Evolutionary conservation across 1,139 yeast genomes (phyloP), one percentile per base, ranked within the genome.

Genomic region (Blastobotrys ciferrii): DNA sequence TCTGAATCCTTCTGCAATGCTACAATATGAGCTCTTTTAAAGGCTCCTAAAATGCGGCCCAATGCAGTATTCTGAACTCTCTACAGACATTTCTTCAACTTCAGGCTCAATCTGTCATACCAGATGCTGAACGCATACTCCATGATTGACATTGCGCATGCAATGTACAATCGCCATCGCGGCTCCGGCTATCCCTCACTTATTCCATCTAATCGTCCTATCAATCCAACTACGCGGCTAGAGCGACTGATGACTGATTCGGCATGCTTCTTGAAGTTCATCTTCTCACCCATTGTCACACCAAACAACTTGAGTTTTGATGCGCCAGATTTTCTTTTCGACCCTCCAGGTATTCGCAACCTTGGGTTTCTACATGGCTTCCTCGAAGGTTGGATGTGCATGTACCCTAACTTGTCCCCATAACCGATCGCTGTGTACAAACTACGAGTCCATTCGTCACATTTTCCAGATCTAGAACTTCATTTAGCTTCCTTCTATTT

Each of bases 401-500:
- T 23, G 28, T 23, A 23, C 9, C 28, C 28, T 23, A 23, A 23
- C 28, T 23, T 6, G 9, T 23, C 28, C 5, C 28, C 28, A 9
- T 23, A 23, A 23, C 9, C 28, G 28, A 23, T 5, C 9, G 28
- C 9, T 23, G 28, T 23, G 9, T 23, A 23, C 28, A 6, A 9
- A 23, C 28, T 23, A 23, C 28, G 28, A 5, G 28, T 23, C 28
- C 28, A 23, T 23, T 23, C 28, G 9, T 23, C 28, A 23, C 28
- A 9, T 9, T 9, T 23, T 23, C 13, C n/a, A n/a, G n/a, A n/a
- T 23, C 28, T 9, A 23, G 28, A 9, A 23, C 28, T 23, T 23
- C 28, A 23, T 23, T 23, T 23, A 45, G 46, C 18, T 32, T 40
- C 20, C 20, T 23, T 3, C 32, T 13, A 31, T 43, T 48, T 14